Conservation (phyloP, 257 asterid species). For the Ilex asprella region DNA sequence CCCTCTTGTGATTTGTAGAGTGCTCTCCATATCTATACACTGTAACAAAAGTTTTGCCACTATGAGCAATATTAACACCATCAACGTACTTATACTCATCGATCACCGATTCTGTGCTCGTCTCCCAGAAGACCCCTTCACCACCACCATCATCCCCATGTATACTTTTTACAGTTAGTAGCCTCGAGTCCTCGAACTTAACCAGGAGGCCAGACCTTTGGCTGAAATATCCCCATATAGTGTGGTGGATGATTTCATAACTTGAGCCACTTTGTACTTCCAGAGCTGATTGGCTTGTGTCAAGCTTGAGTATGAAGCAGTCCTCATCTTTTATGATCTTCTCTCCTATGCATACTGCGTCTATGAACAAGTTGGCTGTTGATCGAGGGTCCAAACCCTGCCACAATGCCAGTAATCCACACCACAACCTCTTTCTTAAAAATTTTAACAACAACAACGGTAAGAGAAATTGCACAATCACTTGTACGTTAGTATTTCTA, state of each 20-base stretch:
- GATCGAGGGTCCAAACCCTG: slow-evolving; percentile 86
- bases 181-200: slow-evolving; percentile 76
- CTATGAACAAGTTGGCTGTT: slow-evolving; percentile 56
- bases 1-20: slow-evolving; percentile 82
- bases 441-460: too few relatives aligned
- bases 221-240: slow-evolving; percentile 92
- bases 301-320: slow-evolving; percentile 82
- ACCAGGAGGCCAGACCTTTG: slow-evolving; percentile 87
- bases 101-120: slow-evolving; percentile 79
- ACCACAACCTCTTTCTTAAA: too few relatives aligned
- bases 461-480: too few relatives aligned
- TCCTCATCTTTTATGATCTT: slow-evolving; percentile 81
- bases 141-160: slow-evolving; percentile 18
- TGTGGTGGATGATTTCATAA: slow-evolving; percentile 83
- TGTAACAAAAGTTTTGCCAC: slow-evolving; percentile 67
- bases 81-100: slow-evolving; percentile 77
- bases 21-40: slow-evolving; percentile 86
- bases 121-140: slow-evolving; percentile 83
- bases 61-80: slow-evolving; percentile 76
- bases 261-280: slow-evolving; percentile 69
- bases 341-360: slow-evolving; percentile 90
- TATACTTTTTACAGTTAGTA: slow-evolving; percentile 61
- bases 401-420: background rate
- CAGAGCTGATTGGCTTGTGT: slow-evolving; percentile 61
- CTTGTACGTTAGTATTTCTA: too few relatives aligned